These are phyloP conservation scores for Zygoascus tannicola DNA, from an alignment of 805 yeast species.

Conservation along the genomic window DNA sequence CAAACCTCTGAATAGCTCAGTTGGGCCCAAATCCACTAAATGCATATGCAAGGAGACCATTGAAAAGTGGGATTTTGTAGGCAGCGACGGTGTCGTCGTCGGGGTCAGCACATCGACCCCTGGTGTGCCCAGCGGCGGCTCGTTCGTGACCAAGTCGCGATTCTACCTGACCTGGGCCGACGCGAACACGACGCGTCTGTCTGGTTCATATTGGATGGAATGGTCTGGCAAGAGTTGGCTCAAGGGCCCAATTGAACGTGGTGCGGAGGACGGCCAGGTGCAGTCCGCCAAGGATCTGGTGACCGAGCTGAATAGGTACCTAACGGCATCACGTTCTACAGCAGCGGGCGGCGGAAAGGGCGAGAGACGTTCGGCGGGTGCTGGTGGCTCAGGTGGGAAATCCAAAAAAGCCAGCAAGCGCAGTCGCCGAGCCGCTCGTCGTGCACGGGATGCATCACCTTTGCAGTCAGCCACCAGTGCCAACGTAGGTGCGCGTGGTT, in stretches of 20 bases:
- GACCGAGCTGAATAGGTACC: conserved; percentile 11
- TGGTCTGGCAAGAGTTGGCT: conserved; percentile 95
- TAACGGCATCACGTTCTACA: background rate
- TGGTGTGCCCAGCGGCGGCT: conserved; percentile 86
- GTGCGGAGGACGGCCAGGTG: conserved; percentile 71
- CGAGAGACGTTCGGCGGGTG: conserved; percentile 9
- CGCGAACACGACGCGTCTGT: conserved; percentile 48
- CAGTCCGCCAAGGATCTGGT: conserved; percentile 47
- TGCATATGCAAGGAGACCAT: conserved; percentile 61
- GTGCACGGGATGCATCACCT: background rate
- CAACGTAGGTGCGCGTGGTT: background rate
- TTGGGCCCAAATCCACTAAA: conserved; percentile 89
- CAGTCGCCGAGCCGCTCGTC: background rate
- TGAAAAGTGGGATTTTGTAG: conserved; percentile 42
- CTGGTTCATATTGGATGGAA: conserved; percentile 62
- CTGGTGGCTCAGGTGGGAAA: conserved; percentile 10
- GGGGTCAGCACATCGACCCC: conserved; percentile 69
- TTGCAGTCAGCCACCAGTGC: background rate
- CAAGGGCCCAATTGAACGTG: conserved; percentile 78
- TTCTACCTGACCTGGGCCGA: conserved; percentile 69
- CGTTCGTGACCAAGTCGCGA: conserved; percentile 67
- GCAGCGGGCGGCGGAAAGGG: conserved; percentile 4
- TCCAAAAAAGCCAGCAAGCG: conserved; percentile 7
- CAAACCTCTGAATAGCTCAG: conserved; percentile 66
- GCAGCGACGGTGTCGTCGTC: conserved; percentile 43